These are phyloP conservation scores for Penicillium antarcticum DNA, from an alignment of 495 filamentous ascomycete species.

Conservation along the genomic window DNA sequence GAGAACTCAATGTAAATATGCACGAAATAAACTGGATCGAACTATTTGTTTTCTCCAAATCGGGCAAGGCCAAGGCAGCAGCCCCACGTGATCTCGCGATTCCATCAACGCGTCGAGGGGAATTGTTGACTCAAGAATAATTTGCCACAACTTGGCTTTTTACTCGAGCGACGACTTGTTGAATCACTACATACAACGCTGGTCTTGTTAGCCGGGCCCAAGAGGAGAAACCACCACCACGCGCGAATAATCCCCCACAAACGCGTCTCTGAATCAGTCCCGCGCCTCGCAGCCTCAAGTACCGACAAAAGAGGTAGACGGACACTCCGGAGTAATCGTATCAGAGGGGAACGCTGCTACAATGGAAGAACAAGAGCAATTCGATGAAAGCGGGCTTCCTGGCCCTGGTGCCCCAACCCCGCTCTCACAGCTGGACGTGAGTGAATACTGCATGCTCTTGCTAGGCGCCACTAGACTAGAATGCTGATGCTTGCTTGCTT, in stretches of 20 bases:
- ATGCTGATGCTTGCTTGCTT: slow-evolving; percentile 7
- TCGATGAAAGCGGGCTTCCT: slow-evolving; percentile 60
- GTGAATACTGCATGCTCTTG: slow-evolving; percentile 1
- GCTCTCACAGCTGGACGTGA: slow-evolving; percentile 83
- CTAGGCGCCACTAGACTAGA: not conserved
- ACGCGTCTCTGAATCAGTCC: slow-evolving; percentile 1
- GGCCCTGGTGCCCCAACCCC: slow-evolving; percentile 94
- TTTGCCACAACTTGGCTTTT: slow-evolving; percentile 24
- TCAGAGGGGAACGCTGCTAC: slow-evolving; percentile 51
- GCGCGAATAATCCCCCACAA: not conserved
- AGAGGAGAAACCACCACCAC: not conserved
- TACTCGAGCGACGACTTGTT: not conserved
- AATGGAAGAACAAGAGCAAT: slow-evolving; percentile 55
- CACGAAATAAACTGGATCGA: too few species aligned
- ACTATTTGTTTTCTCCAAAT: not conserved
- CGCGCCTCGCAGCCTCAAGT: not conserved
- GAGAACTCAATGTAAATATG: too few species aligned
- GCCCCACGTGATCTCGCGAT: slow-evolving; percentile 44
- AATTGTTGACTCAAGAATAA: slow-evolving; percentile 12
- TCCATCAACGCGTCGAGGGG: slow-evolving; percentile 33
- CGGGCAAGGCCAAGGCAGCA: slow-evolving; percentile 8
- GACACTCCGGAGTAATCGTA: not conserved
- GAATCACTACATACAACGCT: not conserved
- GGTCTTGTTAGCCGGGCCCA: too few species aligned
- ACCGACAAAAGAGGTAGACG: not conserved